Percentiles rank a stretch among this genome's conserved stretches.
phyloP scores from a whole-genome alignment of 208 protist species.

The Crithidia bombi region DNA sequence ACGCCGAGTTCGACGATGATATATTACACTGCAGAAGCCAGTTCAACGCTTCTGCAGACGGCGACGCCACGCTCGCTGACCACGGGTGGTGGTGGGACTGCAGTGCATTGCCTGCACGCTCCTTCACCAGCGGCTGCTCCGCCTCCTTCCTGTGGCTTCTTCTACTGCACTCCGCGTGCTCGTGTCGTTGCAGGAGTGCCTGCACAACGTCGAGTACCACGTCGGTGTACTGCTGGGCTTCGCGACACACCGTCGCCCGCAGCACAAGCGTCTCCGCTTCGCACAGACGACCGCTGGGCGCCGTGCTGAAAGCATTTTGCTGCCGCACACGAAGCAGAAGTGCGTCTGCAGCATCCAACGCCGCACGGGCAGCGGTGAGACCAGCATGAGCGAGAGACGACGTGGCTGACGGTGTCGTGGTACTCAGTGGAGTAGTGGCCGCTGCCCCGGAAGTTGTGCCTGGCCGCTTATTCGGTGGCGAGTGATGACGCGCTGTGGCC shows the following conservation, averaged over 20 bases:
- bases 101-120: no score
- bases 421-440: not conserved
- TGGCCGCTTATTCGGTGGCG: not conserved
- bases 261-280: slow-evolving; percentile 28
- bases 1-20: no score
- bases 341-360: slow-evolving; percentile 14
- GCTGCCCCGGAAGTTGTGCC: not conserved
- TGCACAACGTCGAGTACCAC: not conserved
- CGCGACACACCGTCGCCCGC: slow-evolving; percentile 22
- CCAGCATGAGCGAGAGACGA: not conserved
- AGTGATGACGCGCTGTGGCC: slow-evolving; percentile 21
- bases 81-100: slow-evolving; percentile 5
- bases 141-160: not conserved
- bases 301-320: slow-evolving; percentile 23
- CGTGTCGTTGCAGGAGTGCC: not conserved
- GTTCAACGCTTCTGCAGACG: not conserved
- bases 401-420: not conserved
- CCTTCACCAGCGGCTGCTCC: not conserved
- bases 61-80: slow-evolving; percentile 1
- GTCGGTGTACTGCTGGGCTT: slow-evolving; percentile 21
- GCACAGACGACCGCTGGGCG: slow-evolving; percentile 9
- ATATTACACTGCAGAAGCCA: no score
- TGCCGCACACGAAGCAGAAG: slow-evolving; percentile 27
- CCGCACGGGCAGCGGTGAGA: slow-evolving; percentile 20
- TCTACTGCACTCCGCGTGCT: not conserved